A percentile compares a stretch with the other conserved stretches of the same genome.
These are phyloP conservation scores for Didymella segeticola DNA, from an alignment of 2,329 filamentous ascomycete genomes.

Conservation along the genomic window DNA sequence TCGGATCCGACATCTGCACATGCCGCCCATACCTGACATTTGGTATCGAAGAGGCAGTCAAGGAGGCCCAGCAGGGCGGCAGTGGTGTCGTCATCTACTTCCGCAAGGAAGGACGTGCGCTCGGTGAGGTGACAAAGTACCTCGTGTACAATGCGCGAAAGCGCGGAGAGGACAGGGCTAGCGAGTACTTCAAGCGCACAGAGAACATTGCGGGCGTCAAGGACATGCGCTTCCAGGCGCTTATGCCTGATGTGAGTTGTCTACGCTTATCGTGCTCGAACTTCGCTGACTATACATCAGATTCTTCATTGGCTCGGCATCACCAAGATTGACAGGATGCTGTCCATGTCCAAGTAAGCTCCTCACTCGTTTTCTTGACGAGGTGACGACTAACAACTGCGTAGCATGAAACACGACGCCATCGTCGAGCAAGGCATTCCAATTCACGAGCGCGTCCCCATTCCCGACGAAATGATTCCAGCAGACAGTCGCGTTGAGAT, in stretches of 20 bases:
- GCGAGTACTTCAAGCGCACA: conserved; percentile 95
- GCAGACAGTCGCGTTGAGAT: conserved; percentile 97
- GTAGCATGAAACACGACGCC: conserved; percentile 87
- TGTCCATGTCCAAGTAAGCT: conserved; percentile 93
- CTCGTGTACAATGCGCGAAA: conserved; percentile 81
- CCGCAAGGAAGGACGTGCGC: conserved; percentile 91
- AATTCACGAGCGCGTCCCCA: conserved; percentile 87
- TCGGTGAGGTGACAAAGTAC: conserved; percentile 93
- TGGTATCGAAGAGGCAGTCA: conserved; percentile 96
- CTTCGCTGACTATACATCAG: conserved; percentile 19
- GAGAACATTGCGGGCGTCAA: conserved; percentile 98
- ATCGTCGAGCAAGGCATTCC: conserved; percentile 86
- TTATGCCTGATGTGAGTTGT: conserved; percentile 80
- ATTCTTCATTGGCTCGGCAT: conserved; percentile 98
- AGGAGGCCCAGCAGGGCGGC: conserved; percentile 92
- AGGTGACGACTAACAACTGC: conserved; percentile 11
- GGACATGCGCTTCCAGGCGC: conserved; percentile 94
- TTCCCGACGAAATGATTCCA: conserved; percentile 92
- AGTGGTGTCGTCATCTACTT: conserved; percentile 98
- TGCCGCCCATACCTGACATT: conserved; percentile 96
- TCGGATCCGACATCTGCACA: conserved; percentile 97
- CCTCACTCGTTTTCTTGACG: neutral
- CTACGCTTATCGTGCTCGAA: neutral
- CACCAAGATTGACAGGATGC: conserved; percentile 97
- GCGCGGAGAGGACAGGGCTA: conserved; percentile 77